Evolutionary conservation across 768 basidiomycete genomes (phyloP), one percentile per base, ranked within the genome.

Genomic region (Lactarius hatsudake): DNA sequence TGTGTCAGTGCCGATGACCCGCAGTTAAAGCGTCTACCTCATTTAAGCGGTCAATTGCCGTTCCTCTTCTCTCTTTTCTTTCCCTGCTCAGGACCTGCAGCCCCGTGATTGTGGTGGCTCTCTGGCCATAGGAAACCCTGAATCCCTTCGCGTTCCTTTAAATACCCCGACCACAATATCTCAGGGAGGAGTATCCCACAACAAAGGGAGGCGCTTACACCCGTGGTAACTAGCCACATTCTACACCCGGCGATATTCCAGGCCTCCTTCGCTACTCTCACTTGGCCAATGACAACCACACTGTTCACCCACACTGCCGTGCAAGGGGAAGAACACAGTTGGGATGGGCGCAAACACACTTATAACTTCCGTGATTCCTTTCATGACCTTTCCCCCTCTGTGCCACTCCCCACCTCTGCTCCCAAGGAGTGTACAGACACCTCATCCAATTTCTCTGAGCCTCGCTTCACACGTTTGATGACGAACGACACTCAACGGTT

Each of bases 21-120:
- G 53, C 54, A 64, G 62, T 56, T 60, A 64, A 38, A 61, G 67
- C 59, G 67, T 54, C 59, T 64, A 61, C 62, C 55, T 63, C 67
- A 64, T 64, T 64, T 64, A 61, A 63, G n/a, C 26, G 59, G 30
- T 26, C 34, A 54, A 34, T 63, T 48, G 26, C 59, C 66, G 54
- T 59, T 48, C 67, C 53, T 63, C 30, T 58, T 59, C 60, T 40
- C 32, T 42, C 62, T 64, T 59, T 34, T 56, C 59, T 56, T 53
- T 48, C 38, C 28, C 30, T 59, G 42, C 53, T 42, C 62, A 55
- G 53, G 40, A 63, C 57, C 53, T 60, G 58, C 45, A 59, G 54
- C 40, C 53, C 67, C 60, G 59, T 32, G 32, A 23, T 48, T 38
- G 55, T 59, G 60, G 45, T 26, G 20, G 48, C 34, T 40, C 32